These are phyloP conservation scores for Eucalyptus pumila DNA, from an alignment of 345 rosid genomes.

Conservation along the genomic window DNA sequence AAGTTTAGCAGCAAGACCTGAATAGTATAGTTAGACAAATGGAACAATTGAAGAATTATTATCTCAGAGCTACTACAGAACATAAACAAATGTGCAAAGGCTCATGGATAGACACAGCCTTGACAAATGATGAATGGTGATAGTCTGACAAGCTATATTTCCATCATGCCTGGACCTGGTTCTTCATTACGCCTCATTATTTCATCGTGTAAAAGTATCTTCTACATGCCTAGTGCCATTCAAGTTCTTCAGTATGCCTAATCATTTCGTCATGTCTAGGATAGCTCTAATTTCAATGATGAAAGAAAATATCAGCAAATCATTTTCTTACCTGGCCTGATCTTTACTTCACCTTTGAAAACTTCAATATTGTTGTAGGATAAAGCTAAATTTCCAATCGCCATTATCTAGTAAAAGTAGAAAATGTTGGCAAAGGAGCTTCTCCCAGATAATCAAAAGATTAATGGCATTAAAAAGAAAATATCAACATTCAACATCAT, in stretches of 20 bases:
- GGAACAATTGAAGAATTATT: not conserved
- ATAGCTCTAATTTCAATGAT: not conserved
- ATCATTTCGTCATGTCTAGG: not conserved
- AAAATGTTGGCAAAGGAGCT: not conserved
- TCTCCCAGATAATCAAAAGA: not conserved
- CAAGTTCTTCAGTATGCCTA: not conserved
- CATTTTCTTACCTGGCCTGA: constrained; percentile 76
- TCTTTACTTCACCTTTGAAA: constrained; percentile 85
- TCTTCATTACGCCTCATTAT: not conserved
- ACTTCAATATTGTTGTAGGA: constrained; percentile 85
- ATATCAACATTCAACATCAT: not conserved
- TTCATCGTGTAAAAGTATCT: not conserved
- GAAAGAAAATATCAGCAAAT: not conserved
- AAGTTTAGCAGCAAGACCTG: constrained; percentile 89
- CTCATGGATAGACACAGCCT: not conserved
- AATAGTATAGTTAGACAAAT: not conserved
- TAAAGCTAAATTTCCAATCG: constrained; percentile 84
- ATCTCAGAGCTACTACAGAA: not conserved
- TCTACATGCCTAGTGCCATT: not conserved
- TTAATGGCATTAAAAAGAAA: not conserved
- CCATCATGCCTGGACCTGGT: not conserved
- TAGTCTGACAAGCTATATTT: not conserved
- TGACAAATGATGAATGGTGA: not conserved
- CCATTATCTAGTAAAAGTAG: constrained; percentile 52
- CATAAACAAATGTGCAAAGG: not conserved